A percentile compares a stretch with the other conserved stretches of the same genome.
These are phyloP conservation scores for Calonectria honghensis DNA, from an alignment of 2,329 filamentous ascomycete species.

Conservation along the genomic window DNA sequence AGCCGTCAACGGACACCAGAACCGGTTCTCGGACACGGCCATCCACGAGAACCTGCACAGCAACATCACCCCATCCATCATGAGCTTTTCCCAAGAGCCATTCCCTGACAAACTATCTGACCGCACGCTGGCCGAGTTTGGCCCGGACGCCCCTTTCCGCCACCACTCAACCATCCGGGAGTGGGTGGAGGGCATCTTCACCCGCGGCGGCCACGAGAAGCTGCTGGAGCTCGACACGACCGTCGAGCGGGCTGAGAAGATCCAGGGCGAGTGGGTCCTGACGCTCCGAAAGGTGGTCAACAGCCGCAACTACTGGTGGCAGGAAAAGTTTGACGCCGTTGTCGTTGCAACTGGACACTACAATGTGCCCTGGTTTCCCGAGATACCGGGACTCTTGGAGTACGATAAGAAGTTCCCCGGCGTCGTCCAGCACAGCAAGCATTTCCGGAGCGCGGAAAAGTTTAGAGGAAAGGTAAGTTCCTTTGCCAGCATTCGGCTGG, in stretches of 20 bases:
- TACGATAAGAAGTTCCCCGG: conserved; percentile 61
- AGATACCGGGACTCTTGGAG: conserved; percentile 63
- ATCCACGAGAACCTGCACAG: conserved; percentile 44
- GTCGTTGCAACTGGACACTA: conserved; percentile 65
- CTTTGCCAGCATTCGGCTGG: background rate
- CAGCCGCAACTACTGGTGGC: conserved; percentile 63
- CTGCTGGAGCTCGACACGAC: conserved; percentile 71
- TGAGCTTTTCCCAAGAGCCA: conserved; percentile 37
- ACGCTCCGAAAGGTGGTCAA: conserved; percentile 66
- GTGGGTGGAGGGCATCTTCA: conserved; percentile 37
- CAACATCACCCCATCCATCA: conserved; percentile 34
- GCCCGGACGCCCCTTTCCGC: conserved; percentile 23
- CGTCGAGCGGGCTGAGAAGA: conserved; percentile 72
- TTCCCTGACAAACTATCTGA: conserved; percentile 36
- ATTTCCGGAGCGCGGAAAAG: conserved; percentile 58
- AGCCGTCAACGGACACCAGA: conserved; percentile 46
- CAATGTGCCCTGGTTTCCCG: conserved; percentile 62
- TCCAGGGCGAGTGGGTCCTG: conserved; percentile 67
- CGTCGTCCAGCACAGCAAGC: conserved; percentile 63
- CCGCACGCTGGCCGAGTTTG: conserved; percentile 30
- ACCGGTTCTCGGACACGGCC: conserved; percentile 46
- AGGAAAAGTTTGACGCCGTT: conserved; percentile 63
- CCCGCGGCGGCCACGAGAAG: conserved; percentile 32
- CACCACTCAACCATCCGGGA: conserved; percentile 36
- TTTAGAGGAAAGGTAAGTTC: conserved; percentile 47